A percentile compares a stretch with the other conserved stretches of the same genome.
Conservation (phyloP, 2,329 filamentous ascomycete genomes). For the Mycosphaerelloides madeirae region DNA sequence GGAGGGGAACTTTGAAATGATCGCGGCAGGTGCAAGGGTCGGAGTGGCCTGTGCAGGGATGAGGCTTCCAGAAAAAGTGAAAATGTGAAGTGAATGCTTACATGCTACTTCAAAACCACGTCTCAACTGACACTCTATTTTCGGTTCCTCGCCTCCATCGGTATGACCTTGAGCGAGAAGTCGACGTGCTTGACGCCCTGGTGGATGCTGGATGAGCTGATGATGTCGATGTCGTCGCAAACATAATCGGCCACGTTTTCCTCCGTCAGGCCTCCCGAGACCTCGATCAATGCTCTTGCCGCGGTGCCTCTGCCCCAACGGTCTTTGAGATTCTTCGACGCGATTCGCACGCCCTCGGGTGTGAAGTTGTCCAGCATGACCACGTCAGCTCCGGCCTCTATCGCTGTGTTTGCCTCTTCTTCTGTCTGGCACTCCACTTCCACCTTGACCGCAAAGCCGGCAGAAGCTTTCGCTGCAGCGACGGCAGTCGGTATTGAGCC, state of each 20-base stretch:
- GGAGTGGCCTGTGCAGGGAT: no score
- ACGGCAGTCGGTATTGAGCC: slow-evolving; percentile 81
- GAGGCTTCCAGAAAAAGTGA: no score
- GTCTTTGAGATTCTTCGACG: slow-evolving; percentile 70
- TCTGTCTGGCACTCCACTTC: slow-evolving; percentile 93
- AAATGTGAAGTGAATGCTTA: slow-evolving; percentile 2
- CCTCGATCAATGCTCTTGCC: slow-evolving; percentile 68
- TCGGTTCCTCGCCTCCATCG: slow-evolving; percentile 32
- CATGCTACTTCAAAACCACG: slow-evolving; percentile 7
- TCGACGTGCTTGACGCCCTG: slow-evolving; percentile 92
- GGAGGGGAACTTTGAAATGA: not conserved
- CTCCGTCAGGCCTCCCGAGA: slow-evolving; percentile 82
- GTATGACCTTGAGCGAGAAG: slow-evolving; percentile 85
- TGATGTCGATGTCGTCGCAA: slow-evolving; percentile 81
- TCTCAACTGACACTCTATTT: slow-evolving; percentile 19
- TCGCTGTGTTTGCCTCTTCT: slow-evolving; percentile 84
- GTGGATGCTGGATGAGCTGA: slow-evolving; percentile 94
- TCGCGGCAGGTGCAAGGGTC: slow-evolving; percentile 1
- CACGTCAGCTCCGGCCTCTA: slow-evolving; percentile 84
- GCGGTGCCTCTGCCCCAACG: slow-evolving; percentile 66
- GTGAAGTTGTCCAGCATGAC: slow-evolving; percentile 98
- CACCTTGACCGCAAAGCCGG: slow-evolving; percentile 86
- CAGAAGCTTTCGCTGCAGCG: slow-evolving; percentile 72
- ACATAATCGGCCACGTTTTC: slow-evolving; percentile 80
- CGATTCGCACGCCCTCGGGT: slow-evolving; percentile 68